Base-by-base conservation (phyloP, 306 rosid genomes). In the Sindora glabra region DNA sequence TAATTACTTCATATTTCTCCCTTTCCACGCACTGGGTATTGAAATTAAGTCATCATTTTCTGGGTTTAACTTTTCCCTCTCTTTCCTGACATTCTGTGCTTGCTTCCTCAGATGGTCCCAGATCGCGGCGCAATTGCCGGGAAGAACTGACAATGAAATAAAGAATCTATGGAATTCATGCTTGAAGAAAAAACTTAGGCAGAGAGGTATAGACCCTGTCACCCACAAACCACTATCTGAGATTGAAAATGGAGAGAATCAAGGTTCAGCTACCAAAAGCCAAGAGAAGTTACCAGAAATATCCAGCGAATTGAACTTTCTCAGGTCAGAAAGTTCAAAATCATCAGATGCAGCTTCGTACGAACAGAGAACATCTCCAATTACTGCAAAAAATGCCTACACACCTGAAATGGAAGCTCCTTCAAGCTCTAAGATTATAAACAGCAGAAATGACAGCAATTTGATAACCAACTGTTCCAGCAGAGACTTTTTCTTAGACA, bases 101-200 rank as follows among this genome's bases (percentile, higher is more conserved):
- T n/a, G n/a, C n/a, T 61, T 42, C 45, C 5, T 63, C 71, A 87
- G 97, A 72, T 87, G 96, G 97, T 90, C 97, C 13, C 92, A 87
- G 57, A 90, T 87, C 68, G 97, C 96, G 0, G 89, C 94, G 40
- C 77, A 74, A 62, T 72, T 90, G 57, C 94, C 95, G 0, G 96
- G 96, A 37, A 90, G 97, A 60, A 90, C 97, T 0, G 96, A 90
- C 73, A 90, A 90, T 54, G 97, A 90, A 72, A 90, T 90, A 27
- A 90, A 90, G 79, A 90, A 90, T 68, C 76, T 87, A 22, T 87
- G 97, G 97, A 90, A 90, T 40, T 86, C 97, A 26, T 83, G 81
- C 74, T 69, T 90, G 10, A 90, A 90, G 79, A 90, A 90, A 67
- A 90, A 90, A 75, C 87, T 90, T 1, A 77, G 77, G 16, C 89